Conservation (phyloP, 805 yeast genomes). For the Pichia nakasei region DNA sequence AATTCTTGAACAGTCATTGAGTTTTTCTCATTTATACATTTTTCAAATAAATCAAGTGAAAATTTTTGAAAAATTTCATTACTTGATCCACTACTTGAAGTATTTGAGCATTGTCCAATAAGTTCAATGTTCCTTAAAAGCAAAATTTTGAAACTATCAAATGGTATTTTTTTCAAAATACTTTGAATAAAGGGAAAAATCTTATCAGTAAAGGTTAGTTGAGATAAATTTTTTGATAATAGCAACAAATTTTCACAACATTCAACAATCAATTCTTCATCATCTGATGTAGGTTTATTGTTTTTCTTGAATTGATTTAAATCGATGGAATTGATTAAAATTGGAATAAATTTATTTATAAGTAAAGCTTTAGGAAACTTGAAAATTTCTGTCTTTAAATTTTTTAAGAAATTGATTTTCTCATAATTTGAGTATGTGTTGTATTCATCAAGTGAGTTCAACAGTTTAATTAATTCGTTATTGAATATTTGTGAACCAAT, state of each 20-base stretch:
- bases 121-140: constrained; percentile 22
- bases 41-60: constrained; percentile 25
- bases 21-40: constrained; percentile 14
- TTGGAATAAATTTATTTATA: constrained; percentile 67
- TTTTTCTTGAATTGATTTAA: constrained; percentile 9
- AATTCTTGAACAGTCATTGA: constrained; percentile 26
- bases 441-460: constrained; percentile 75
- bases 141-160: constrained; percentile 24
- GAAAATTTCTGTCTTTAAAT: constrained; percentile 43
- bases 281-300: constrained; percentile 12
- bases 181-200: constrained; percentile 40
- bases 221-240: constrained; percentile 61
- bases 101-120: constrained; percentile 23
- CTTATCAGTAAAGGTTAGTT: constrained; percentile 67
- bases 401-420: constrained; percentile 57
- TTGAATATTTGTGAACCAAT: constrained; percentile 70
- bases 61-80: constrained; percentile 23
- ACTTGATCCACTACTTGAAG: constrained; percentile 14
- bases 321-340: constrained; percentile 43
- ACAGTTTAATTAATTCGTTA: constrained; percentile 71
- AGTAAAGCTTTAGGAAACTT: constrained; percentile 51
- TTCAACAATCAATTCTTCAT: constrained; percentile 33
- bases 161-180: constrained; percentile 17
- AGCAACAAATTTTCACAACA: constrained; percentile 49
- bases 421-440: constrained; percentile 66